These are phyloP conservation scores for Cyanodermella asteris DNA, from an alignment of 2,329 filamentous ascomycete species.

Conservation along the genomic window DNA sequence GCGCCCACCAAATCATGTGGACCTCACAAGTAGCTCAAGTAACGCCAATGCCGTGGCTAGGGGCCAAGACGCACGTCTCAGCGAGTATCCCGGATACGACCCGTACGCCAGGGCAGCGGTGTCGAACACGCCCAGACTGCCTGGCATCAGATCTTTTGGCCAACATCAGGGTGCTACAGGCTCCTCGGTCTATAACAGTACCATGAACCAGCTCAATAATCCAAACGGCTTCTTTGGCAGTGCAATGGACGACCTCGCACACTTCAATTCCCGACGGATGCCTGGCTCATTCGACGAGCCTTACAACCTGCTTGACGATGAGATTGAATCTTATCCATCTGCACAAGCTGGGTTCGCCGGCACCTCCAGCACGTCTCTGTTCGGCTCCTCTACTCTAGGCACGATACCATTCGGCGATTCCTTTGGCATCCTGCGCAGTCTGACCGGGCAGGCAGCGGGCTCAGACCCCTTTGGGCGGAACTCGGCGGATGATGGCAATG, in stretches of 20 bases:
- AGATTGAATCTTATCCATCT: constrained; percentile 4
- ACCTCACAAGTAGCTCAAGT: not conserved
- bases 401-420: constrained; percentile 2
- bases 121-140: constrained; percentile 4
- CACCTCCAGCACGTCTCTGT: constrained; percentile 3
- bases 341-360: constrained; percentile 3
- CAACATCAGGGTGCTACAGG: not conserved
- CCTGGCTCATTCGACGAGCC: constrained; percentile 5
- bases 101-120: constrained; percentile 2
- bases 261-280: too few species aligned
- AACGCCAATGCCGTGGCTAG: not conserved
- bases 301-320: constrained; percentile 5
- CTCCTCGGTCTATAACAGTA: constrained; percentile 1
- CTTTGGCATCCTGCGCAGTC: constrained; percentile 1
- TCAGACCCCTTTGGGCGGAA: constrained; percentile 7
- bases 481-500: constrained; percentile 4
- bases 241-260: constrained; percentile 2
- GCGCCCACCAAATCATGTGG: not conserved
- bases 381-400: constrained; percentile 3
- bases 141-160: constrained; percentile 1
- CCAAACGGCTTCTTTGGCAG: constrained; percentile 1
- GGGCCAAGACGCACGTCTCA: not conserved
- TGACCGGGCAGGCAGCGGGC: constrained; percentile 2
- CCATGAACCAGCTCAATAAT: constrained; percentile 1
- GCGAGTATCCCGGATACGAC: not conserved